Conservation (phyloP, 768 basidiomycete species). For the Leccinum sublutescens region DNA sequence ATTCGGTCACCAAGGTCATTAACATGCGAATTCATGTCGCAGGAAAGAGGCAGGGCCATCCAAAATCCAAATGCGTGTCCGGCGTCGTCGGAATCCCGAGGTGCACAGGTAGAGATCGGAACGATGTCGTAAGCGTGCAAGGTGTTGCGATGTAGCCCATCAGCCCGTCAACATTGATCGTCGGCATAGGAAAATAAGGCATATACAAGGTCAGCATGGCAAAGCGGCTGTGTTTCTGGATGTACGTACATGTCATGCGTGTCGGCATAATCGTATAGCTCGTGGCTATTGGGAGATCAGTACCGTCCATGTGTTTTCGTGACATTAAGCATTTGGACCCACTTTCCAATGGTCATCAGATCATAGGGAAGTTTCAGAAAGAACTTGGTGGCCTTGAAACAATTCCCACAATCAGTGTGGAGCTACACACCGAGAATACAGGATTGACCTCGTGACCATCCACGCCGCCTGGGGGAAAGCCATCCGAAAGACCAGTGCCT, state of each 20-base stretch:
- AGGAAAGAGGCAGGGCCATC: background rate
- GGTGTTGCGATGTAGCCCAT: background rate
- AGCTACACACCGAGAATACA: background rate
- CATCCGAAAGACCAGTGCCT: constrained; percentile 76
- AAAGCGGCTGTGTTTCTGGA: background rate
- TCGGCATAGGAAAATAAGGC: background rate
- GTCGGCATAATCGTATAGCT: constrained; percentile 71
- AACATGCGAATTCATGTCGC: background rate
- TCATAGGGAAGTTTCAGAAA: constrained; percentile 76
- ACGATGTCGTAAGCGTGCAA: background rate
- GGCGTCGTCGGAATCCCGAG: background rate
- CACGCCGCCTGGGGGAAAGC: constrained; percentile 52
- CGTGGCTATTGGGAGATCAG: constrained; percentile 51
- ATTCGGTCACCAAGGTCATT: background rate
- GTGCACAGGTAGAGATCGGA: background rate
- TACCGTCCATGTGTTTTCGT: background rate
- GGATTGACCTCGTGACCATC: constrained; percentile 65
- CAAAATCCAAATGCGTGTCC: background rate
- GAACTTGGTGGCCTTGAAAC: constrained; percentile 25
- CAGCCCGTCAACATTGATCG: background rate
- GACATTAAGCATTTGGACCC: constrained; percentile 22
- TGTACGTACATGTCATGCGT: constrained; percentile 59
- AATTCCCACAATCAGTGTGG: background rate
- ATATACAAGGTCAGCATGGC: constrained; percentile 5
- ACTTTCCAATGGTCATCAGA: constrained; percentile 83